Evolutionary conservation across 352 stramenopile genomes (phyloP).

Genomic region (Paralagenidium karlingii): DNA sequence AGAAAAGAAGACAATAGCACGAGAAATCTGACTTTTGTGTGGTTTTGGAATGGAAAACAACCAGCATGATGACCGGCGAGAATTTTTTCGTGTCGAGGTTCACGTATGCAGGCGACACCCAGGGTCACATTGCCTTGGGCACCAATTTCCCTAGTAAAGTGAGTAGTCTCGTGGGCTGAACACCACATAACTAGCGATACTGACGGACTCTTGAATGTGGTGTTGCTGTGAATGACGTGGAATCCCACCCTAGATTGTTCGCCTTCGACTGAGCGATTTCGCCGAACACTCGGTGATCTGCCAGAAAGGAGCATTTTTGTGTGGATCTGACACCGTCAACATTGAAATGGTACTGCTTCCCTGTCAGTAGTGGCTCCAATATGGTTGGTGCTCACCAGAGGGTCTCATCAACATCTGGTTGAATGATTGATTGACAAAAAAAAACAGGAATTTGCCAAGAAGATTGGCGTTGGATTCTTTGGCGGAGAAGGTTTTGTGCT

Average conservation of each 20-base stretch:
- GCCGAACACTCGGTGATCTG: conserved; percentile 77
- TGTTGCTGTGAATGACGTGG: conserved; percentile 27
- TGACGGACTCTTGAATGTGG: neutral
- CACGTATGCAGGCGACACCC: conserved; percentile 37
- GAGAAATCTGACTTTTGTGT: neutral
- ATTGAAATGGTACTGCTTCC: conserved; percentile 75
- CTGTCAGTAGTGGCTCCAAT: neutral
- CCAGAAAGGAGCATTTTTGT: conserved; percentile 88
- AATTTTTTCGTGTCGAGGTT: conserved; percentile 76
- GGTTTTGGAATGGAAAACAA: neutral
- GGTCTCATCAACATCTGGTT: neutral
- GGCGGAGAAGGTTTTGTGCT: conserved; percentile 92
- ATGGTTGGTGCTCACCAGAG: neutral
- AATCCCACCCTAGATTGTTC: conserved; percentile 87
- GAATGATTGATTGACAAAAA: neutral
- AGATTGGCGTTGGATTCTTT: conserved; percentile 88
- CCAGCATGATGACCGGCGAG: conserved; percentile 61
- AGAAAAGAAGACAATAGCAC: too few relatives aligned
- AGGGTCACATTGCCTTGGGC: conserved; percentile 80
- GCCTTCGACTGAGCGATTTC: conserved; percentile 82
- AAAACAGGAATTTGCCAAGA: conserved; percentile 78
- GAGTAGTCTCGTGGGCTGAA: conserved; percentile 1
- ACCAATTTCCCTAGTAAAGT: conserved; percentile 81
- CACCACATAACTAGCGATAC: neutral
- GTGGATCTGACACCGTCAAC: conserved; percentile 83